A percentile compares a stretch with the other conserved stretches of the same genome.
phyloP scores from a whole-genome alignment of 768 basidiomycete species.

The Calvatia gigantea region DNA sequence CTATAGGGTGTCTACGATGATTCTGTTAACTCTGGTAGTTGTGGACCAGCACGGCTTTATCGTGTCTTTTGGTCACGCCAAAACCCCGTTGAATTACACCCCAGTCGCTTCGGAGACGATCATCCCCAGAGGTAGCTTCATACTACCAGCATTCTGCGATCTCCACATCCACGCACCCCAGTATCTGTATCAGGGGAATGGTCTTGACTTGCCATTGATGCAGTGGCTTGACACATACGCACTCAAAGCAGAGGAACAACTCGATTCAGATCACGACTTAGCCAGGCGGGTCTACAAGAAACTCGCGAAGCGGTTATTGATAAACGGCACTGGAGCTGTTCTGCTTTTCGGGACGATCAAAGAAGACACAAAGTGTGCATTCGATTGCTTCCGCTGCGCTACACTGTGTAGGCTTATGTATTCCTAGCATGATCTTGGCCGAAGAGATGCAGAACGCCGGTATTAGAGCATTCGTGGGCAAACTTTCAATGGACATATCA shows the following conservation, averaged over 20 bases:
- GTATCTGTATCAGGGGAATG: slow-evolving; percentile 84
- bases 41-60: slow-evolving; percentile 47
- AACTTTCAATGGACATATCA: slow-evolving; percentile 76
- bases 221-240: slow-evolving; percentile 83
- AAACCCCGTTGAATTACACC: slow-evolving; percentile 19
- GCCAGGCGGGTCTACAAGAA: slow-evolving; percentile 66
- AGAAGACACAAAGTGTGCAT: slow-evolving; percentile 68
- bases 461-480: slow-evolving; percentile 81
- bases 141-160: slow-evolving; percentile 80
- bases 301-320: slow-evolving; percentile 62
- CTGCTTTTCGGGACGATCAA: slow-evolving; percentile 84
- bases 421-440: slow-evolving; percentile 70
- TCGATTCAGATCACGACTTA: slow-evolving; percentile 59
- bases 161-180: slow-evolving; percentile 88
- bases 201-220: slow-evolving; percentile 81
- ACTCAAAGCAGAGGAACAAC: slow-evolving; percentile 72
- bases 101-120: slow-evolving; percentile 18
- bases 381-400: neutral
- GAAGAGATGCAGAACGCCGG: slow-evolving; percentile 68
- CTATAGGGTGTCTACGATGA: slow-evolving; percentile 5
- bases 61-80: slow-evolving; percentile 35
- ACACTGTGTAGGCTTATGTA: neutral
- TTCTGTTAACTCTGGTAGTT: slow-evolving; percentile 18
- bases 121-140: slow-evolving; percentile 54
- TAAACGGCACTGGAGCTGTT: slow-evolving; percentile 76